Evolutionary conservation across 1,284 basidiomycete species (phyloP), one percentile per base, ranked within the genome.

Genomic region (Polyporus tsugae): DNA sequence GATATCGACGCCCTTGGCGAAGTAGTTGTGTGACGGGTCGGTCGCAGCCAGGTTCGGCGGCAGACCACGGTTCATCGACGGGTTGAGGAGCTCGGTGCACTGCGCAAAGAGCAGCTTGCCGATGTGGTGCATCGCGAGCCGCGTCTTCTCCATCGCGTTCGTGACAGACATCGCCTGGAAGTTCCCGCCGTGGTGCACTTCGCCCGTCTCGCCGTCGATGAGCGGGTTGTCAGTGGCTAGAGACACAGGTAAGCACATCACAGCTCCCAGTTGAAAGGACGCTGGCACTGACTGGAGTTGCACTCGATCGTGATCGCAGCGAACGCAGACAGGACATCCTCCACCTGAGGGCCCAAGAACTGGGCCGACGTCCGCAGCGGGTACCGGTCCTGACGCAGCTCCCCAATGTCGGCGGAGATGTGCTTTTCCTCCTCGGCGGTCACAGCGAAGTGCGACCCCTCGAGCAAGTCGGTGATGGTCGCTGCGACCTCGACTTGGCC

Each of bases 131-230:
- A 96, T 82, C 3, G 91, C 86, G 52, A 96, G 87, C 22, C 95
- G 90, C 5, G 93, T 92, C 79, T 95, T 94, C 79, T 96, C 95
- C 91, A 96, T 95, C 6, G 91, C 91, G 67, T 94, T 95, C 7
- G 94, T 94, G 64, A 96, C 88, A 1, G 93, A 86, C 89, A 95
- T 93, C 1, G 93, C 94, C 78, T 95, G 93, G 86, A 96, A 95
- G 77, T 95, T 95, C 11, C 95, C 95, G 25, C 94, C 94, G 73
- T 95, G 91, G 78, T 94, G 92, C 7, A 94, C 85, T 53, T 85
- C 81, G 7, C 89, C 89, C 22, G 87, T 89, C 70, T 88, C 85
- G 36, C 88, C 83, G 73, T 94, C 92, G 62, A 94, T 82, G 35
- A 92, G 84, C 17, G 92, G 93, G 76, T 94, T 94, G 75, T 94